Percentiles rank a stretch among this genome's conserved stretches.
Evolutionary conservation across 768 basidiomycete genomes (phyloP).

Genomic region (Leucosporidium yakuticum): DNA sequence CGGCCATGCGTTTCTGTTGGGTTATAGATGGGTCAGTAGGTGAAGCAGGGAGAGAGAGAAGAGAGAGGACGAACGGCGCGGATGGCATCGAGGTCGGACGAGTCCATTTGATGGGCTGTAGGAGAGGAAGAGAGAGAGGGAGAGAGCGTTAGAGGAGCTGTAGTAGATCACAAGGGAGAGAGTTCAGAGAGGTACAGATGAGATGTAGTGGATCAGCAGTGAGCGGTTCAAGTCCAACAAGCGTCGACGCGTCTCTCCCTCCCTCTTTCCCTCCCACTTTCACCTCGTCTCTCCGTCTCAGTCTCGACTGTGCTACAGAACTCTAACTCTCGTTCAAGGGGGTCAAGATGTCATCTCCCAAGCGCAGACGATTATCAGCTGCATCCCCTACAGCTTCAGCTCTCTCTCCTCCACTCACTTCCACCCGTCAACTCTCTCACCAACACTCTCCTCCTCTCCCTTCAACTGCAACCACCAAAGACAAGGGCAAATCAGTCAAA

Average conservation of each 20-base stretch:
- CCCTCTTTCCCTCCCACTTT: neutral
- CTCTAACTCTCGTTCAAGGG: no score
- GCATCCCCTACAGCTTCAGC: no score
- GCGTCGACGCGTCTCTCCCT: neutral
- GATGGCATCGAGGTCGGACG: slow-evolving; percentile 48
- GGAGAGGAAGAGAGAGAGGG: neutral
- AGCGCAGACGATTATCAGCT: no score
- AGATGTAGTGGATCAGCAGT: neutral
- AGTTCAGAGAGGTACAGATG: neutral
- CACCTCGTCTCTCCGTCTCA: no score
- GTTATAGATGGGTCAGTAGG: neutral
- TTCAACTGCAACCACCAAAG: neutral
- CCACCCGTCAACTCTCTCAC: neutral
- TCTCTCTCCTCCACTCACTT: no score
- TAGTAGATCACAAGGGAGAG: no score
- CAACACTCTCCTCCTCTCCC: neutral
- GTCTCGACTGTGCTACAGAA: no score
- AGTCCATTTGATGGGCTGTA: slow-evolving; percentile 35
- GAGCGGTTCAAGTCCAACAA: neutral
- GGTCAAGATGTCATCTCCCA: no score
- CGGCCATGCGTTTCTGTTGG: slow-evolving; percentile 42
- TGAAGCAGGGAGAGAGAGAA: neutral
- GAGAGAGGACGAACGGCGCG: slow-evolving; percentile 45
- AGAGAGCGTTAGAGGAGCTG: neutral
- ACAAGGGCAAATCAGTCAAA: neutral